Conservation (phyloP, 140 eudicot species). For the Cichorium intybus region DNA sequence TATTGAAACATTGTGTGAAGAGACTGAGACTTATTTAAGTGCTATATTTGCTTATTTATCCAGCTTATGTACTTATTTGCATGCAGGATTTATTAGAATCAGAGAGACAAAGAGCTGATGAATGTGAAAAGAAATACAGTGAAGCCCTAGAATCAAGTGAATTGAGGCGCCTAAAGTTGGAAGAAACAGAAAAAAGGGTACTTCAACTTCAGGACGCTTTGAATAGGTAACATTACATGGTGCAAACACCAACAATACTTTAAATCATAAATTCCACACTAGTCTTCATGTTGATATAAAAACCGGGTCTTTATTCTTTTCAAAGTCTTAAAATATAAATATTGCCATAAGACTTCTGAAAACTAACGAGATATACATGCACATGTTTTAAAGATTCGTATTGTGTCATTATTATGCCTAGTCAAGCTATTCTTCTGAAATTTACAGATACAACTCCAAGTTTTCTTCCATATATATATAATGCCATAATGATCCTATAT, state of each 20-base stretch:
- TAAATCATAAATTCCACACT: too few species aligned
- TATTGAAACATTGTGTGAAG: too few species aligned
- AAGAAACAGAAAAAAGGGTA: conserved; percentile 82
- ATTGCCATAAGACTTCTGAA: too few species aligned
- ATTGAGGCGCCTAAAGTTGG: conserved; percentile 64
- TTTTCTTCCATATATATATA: neutral
- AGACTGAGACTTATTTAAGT: too few species aligned
- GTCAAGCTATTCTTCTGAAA: neutral
- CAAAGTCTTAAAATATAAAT: too few species aligned
- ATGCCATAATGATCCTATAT: neutral
- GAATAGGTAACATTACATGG: conserved; percentile 59
- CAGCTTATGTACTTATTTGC: conserved; percentile 7
- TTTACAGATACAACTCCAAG: neutral
- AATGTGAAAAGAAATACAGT: conserved; percentile 59
- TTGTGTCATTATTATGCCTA: neutral
- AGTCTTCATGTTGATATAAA: too few species aligned
- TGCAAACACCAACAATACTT: conserved; percentile 10
- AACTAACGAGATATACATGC: too few species aligned
- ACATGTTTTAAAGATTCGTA: too few species aligned
- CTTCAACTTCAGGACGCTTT: conserved; percentile 80
- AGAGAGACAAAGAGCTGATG: conserved; percentile 78
- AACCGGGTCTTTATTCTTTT: too few species aligned
- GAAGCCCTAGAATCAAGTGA: conserved; percentile 69
- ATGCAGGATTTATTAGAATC: conserved; percentile 53
- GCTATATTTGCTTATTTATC: neutral